Evolutionary conservation across 1,139 yeast genomes (phyloP).

Genomic region (Taphrina sp.): DNA sequence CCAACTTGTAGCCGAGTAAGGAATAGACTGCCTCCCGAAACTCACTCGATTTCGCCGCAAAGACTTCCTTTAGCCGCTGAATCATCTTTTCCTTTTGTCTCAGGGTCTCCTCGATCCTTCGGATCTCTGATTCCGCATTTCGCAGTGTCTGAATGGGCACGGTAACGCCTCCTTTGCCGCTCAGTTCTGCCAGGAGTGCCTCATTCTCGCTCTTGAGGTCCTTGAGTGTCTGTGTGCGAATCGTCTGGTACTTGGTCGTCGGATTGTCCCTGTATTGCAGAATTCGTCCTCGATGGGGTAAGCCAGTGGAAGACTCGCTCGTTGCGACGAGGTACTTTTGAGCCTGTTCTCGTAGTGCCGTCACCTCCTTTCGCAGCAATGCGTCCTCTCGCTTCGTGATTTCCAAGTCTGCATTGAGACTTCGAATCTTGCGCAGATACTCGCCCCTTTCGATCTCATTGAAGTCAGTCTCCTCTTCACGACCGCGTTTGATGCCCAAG

Average conservation of each 20-base stretch:
- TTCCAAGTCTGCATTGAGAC: conserved; percentile 44
- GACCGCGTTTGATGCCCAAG: conserved; percentile 39
- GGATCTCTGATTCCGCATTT: conserved; percentile 58
- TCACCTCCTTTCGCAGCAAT: conserved; percentile 46
- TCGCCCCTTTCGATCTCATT: conserved; percentile 40
- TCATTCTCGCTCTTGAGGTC: conserved; percentile 60
- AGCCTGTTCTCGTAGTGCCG: conserved; percentile 48
- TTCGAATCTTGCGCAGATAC: conserved; percentile 41
- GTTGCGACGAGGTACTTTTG: conserved; percentile 45
- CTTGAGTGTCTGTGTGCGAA: conserved; percentile 57
- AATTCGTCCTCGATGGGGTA: too few relatives aligned
- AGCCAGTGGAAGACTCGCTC: conserved; percentile 44
- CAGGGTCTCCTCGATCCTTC: conserved; percentile 52
- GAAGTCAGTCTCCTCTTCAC: conserved; percentile 35
- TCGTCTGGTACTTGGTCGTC: conserved; percentile 59
- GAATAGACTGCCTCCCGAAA: conserved; percentile 67
- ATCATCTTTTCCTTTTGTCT: conserved; percentile 58
- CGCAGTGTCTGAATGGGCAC: conserved; percentile 68
- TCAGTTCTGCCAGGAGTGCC: conserved; percentile 48
- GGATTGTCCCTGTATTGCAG: conserved; percentile 70
- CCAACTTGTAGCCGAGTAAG: conserved; percentile 71
- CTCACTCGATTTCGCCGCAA: conserved; percentile 69
- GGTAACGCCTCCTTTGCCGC: conserved; percentile 38
- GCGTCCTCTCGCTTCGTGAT: conserved; percentile 40
- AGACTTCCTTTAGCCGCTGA: conserved; percentile 54